phyloP scores from a whole-genome alignment of 2,329 filamentous ascomycete genomes.

The Alternaria ventricosa region DNA sequence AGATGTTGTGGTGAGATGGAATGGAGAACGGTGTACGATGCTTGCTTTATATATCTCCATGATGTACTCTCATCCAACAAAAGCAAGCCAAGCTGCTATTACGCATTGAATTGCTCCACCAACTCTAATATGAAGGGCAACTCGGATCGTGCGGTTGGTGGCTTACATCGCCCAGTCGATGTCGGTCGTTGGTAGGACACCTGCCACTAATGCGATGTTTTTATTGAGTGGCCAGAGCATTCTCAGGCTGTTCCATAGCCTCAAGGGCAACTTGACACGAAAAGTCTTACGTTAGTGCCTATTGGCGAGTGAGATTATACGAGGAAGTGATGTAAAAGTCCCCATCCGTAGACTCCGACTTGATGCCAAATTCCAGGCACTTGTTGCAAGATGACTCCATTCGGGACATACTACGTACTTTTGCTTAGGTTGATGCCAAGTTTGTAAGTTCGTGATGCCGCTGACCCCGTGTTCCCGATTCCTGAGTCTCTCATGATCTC shows the following conservation, averaged over 20 bases:
- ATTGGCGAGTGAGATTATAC: neutral
- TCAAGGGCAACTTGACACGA: neutral
- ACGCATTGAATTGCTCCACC: neutral
- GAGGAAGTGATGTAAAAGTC: neutral
- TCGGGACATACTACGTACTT: neutral
- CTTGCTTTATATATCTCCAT: neutral
- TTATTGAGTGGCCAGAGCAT: neutral
- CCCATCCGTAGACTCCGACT: neutral
- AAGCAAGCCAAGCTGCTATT: neutral
- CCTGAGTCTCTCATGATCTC: neutral
- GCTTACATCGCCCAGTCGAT: neutral
- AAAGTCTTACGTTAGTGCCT: neutral
- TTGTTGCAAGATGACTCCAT: neutral
- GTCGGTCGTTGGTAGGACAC: neutral
- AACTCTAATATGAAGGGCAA: neutral
- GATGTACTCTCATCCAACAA: neutral
- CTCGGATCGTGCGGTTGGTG: neutral
- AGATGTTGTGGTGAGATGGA: neutral
- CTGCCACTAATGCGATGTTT: neutral
- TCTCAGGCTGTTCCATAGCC: neutral
- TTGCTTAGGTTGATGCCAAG: neutral
- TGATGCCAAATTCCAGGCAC: neutral
- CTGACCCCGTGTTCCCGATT: neutral
- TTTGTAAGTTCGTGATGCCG: neutral
- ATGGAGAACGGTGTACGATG: neutral